Base-by-base conservation (phyloP, 805 yeast genomes). In the Saitoella complicata region DNA sequence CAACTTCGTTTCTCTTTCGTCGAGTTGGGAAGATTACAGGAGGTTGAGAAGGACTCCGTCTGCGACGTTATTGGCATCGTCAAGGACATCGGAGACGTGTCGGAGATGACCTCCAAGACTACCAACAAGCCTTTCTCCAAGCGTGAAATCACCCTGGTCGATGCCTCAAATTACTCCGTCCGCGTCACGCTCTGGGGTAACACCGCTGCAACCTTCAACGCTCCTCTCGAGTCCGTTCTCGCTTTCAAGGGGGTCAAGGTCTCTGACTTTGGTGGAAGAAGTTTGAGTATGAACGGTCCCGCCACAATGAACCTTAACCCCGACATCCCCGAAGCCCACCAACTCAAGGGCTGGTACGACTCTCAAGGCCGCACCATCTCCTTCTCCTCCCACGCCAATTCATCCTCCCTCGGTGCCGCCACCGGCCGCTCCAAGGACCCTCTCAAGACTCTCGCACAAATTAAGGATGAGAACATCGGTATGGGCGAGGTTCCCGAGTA, bases 341-440 rank as follows among this genome's bases (percentile, higher is more conserved):
- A 75, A 45, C 71, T 91, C 53, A 84, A 85, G 61, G 97, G 97
- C 5, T 91, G 99, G 99, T 91, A 76, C 57, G 94, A 85, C 56
- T 72, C 80, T 37, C 76, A 73, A 53, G 96, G 95, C 37, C 69
- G 70, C 21, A 44, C 46, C 7, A 42, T 48, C 3, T 60, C 65
- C 5, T 86, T 78, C 51, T 49, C 64, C 12, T 39, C 45, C 9
- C 38, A 42, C 2, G 61, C 64, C n/a, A 48, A 66, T 1, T 12
- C 29, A 32, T 21, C 43, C 29, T 11, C 43, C 7, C 21, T 34
- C 12, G 30, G 31, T 12, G 55, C 58, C 13, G 48, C 61, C 13
- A 53, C 64, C n/a, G 59, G 60, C 7, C 56, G 59, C 9, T 64
- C 58, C 37, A 68, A 76, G 37, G 61, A 66, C 42, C 73, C 73